Percentiles rank a stretch among this genome's conserved stretches.
Evolutionary conservation across 805 yeast species (phyloP).

Genomic region (Candida nanaspora): DNA sequence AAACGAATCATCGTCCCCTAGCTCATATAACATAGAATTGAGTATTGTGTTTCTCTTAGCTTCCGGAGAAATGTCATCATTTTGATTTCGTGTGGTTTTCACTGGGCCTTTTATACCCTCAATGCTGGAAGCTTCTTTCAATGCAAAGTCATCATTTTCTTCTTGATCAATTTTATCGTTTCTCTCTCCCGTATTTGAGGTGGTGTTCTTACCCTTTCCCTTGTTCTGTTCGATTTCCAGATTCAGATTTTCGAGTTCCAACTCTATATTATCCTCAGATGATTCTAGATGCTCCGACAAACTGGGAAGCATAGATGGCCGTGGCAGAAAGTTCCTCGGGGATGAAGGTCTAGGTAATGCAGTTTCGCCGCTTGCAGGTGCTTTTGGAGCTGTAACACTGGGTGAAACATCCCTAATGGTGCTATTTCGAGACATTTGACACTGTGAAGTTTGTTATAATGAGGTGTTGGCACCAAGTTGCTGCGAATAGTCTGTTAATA

Average conservation of each 20-base stretch:
- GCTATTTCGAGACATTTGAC: too few relatives aligned
- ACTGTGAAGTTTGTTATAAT: too few relatives aligned
- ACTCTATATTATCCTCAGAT: neutral
- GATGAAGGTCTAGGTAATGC: too few relatives aligned
- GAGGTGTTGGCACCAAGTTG: too few relatives aligned
- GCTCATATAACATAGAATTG: constrained; percentile 22
- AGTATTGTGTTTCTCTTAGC: constrained; percentile 21
- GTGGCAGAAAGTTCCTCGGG: neutral
- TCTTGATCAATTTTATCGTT: constrained; percentile 1
- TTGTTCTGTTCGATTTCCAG: neutral
- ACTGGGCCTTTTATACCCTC: constrained; percentile 1
- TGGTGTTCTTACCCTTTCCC: constrained; percentile 1
- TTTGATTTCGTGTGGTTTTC: constrained; percentile 4
- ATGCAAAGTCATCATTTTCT: constrained; percentile 3
- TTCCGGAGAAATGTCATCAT: constrained; percentile 17
- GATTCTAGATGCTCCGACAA: neutral
- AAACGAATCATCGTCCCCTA: constrained; percentile 5
- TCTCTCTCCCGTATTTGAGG: neutral
- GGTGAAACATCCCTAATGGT: too few relatives aligned
- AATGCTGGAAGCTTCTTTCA: constrained; percentile 4
- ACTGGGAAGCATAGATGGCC: neutral
- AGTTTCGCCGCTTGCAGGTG: too few relatives aligned
- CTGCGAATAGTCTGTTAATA: too few relatives aligned
- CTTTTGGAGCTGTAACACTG: too few relatives aligned
- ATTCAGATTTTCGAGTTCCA: neutral